Evolutionary conservation across 371 early-diverging fungal species (phyloP).

Genomic region (Mucor saturninus): DNA sequence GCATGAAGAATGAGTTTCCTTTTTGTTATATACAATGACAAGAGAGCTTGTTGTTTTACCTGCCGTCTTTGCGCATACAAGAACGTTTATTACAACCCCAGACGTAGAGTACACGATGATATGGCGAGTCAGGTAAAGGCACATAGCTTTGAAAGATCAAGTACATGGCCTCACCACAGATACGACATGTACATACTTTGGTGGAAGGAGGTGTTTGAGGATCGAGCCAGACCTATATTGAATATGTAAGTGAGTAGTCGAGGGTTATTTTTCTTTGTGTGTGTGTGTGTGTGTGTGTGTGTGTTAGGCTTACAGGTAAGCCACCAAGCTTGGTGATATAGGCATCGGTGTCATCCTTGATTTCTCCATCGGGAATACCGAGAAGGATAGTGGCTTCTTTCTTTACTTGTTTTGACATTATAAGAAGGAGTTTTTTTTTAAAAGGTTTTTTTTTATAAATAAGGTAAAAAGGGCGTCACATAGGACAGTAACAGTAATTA

Average conservation of each 20-base stretch:
- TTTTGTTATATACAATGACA: background rate
- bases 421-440: background rate
- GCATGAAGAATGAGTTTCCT: background rate
- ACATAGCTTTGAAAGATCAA: slow-evolving; percentile 76
- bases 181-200: slow-evolving; percentile 28
- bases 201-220: slow-evolving; percentile 27
- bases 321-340: slow-evolving; percentile 77
- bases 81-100: slow-evolving; percentile 77
- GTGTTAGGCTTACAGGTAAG: slow-evolving; percentile 50
- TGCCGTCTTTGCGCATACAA: slow-evolving; percentile 74
- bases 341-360: slow-evolving; percentile 64
- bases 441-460: background rate
- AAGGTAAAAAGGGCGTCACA: too few relatives aligned
- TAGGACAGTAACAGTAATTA: too few relatives aligned
- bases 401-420: slow-evolving; percentile 26
- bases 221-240: slow-evolving; percentile 46
- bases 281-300: slow-evolving; percentile 13
- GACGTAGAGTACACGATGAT: slow-evolving; percentile 77
- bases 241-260: background rate
- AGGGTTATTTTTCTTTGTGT: background rate
- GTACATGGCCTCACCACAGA: slow-evolving; percentile 64
- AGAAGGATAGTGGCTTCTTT: slow-evolving; percentile 45
- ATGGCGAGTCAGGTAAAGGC: slow-evolving; percentile 74
- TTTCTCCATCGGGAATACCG: slow-evolving; percentile 70
- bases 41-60: slow-evolving; percentile 37